These are phyloP conservation scores for Botrytis fabae DNA, from an alignment of 2,329 filamentous ascomycete genomes.

Conservation along the genomic window DNA sequence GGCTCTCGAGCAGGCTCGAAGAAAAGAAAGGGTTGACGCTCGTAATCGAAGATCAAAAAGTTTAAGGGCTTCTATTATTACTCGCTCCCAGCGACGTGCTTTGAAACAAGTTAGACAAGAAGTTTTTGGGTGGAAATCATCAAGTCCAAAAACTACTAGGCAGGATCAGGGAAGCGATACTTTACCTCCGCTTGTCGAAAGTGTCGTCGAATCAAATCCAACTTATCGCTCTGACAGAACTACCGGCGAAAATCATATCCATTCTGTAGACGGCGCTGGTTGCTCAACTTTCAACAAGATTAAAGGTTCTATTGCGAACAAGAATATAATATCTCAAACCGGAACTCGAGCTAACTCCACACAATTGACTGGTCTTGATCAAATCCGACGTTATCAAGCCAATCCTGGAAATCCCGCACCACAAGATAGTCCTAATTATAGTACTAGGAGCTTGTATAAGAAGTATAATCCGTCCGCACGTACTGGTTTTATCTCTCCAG, in stretches of 20 bases:
- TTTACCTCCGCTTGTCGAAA: not conserved
- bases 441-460: constrained; percentile 31
- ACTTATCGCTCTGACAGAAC: not conserved
- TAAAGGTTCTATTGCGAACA: constrained; percentile 15
- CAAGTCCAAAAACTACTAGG: constrained; percentile 1
- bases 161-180: not conserved
- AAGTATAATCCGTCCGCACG: constrained; percentile 15
- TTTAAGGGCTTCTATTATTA: constrained; percentile 19
- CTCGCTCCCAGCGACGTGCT: constrained; percentile 28
- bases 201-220: not conserved
- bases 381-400: constrained; percentile 29
- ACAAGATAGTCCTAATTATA: constrained; percentile 25
- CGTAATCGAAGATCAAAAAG: constrained; percentile 26
- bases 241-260: not conserved
- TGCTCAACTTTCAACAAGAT: constrained; percentile 25
- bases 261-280: constrained; percentile 31
- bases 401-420: constrained; percentile 6
- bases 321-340: not conserved
- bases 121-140: constrained; percentile 32
- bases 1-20: constrained; percentile 27
- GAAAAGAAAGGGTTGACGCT: constrained; percentile 27
- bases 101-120: constrained; percentile 29
- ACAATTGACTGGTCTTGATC: constrained; percentile 15
- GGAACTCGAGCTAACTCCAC: not conserved
- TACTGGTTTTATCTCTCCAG: constrained; percentile 1